phyloP scores from a whole-genome alignment of 2,329 filamentous ascomycete genomes.

The Zymoseptoria passerinii region DNA sequence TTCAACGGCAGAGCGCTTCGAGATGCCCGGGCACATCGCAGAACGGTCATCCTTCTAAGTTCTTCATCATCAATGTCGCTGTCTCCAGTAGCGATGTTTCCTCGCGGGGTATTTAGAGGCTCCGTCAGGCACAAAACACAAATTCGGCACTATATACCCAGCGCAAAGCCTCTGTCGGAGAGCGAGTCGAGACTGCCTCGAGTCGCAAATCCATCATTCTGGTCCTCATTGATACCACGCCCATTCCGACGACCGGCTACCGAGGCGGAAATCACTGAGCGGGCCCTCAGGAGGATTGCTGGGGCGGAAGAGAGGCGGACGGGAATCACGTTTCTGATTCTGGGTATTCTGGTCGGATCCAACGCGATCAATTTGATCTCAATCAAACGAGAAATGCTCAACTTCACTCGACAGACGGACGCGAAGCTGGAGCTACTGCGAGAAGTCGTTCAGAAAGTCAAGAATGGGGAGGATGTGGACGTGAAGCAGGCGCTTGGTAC shows the following conservation, averaged over 20 bases:
- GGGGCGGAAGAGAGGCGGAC: slow-evolving; percentile 43
- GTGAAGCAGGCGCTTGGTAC: slow-evolving; percentile 76
- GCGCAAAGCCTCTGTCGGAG: slow-evolving; percentile 3
- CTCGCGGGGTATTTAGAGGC: neutral
- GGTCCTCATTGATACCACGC: slow-evolving; percentile 30
- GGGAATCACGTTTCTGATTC: slow-evolving; percentile 56
- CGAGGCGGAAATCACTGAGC: slow-evolving; percentile 15
- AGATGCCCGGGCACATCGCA: neutral
- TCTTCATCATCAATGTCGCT: slow-evolving; percentile 5
- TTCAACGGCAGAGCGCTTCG: neutral
- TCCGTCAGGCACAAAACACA: neutral
- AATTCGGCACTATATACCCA: slow-evolving; percentile 7
- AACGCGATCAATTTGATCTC: slow-evolving; percentile 91
- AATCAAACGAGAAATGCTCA: slow-evolving; percentile 64
- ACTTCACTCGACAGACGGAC: slow-evolving; percentile 67
- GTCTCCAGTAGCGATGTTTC: slow-evolving; percentile 4
- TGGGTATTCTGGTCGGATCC: slow-evolving; percentile 75
- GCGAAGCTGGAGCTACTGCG: slow-evolving; percentile 66
- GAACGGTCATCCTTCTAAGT: neutral
- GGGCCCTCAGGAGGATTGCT: slow-evolving; percentile 7
- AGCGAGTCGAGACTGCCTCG: slow-evolving; percentile 22
- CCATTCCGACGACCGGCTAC: slow-evolving; percentile 22
- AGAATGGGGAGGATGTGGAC: slow-evolving; percentile 69
- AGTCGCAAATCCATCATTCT: slow-evolving; percentile 29
- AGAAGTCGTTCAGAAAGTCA: slow-evolving; percentile 65